These are phyloP conservation scores for Phyllosticta citrichinensis DNA, from an alignment of 2,329 filamentous ascomycete genomes.

Conservation along the genomic window DNA sequence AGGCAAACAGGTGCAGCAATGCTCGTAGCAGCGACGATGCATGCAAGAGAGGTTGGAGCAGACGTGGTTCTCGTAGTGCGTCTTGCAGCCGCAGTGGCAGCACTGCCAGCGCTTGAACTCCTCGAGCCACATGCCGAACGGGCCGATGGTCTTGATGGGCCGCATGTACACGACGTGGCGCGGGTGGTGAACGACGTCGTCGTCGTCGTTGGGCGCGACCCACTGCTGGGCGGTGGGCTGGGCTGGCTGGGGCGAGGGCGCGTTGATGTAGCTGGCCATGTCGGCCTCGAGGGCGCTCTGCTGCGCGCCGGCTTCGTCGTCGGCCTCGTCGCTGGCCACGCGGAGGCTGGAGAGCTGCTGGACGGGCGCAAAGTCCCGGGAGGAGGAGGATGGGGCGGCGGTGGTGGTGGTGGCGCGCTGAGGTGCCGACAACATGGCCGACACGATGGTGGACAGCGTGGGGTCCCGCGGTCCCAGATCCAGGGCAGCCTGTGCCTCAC, in stretches of 20 bases:
- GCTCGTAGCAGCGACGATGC: conserved; percentile 4
- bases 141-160: neutral
- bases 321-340: no score
- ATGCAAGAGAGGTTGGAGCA: conserved; percentile 8
- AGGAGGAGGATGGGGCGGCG: no score
- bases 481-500: no score
- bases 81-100: conserved; percentile 8
- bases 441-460: no score
- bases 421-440: no score
- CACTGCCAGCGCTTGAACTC: conserved; percentile 7
- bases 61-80: conserved; percentile 9
- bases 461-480: no score
- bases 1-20: neutral
- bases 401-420: no score
- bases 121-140: neutral
- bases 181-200: neutral
- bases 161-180: neutral
- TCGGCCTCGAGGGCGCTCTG: no score
- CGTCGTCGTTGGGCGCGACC: neutral
- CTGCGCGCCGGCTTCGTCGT: no score
- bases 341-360: no score
- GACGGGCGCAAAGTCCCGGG: no score
- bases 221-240: neutral
- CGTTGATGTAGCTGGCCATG: no score
- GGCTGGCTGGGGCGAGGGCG: neutral